Evolutionary conservation across 176 grass and related monocot genomes (phyloP).

Genomic region (Bonia amplexicaulis): DNA sequence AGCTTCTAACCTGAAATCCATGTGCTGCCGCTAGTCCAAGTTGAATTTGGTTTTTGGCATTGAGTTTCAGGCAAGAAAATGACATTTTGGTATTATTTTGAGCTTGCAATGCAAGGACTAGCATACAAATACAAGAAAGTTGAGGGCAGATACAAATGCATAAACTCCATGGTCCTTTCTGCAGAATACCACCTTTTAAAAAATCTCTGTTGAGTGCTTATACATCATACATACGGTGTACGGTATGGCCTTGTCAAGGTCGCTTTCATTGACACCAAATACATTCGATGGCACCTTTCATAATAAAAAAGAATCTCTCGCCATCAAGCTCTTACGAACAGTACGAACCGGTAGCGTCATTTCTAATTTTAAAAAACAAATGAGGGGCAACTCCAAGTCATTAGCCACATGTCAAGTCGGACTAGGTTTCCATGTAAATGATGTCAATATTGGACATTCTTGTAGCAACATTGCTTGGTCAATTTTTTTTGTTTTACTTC

Average conservation of each 20-base stretch:
- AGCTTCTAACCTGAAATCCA: slow-evolving; percentile 13
- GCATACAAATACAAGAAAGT: neutral
- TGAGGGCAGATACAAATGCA: neutral
- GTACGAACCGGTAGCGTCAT: neutral
- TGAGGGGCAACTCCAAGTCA: slow-evolving; percentile 6
- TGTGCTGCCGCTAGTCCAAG: neutral
- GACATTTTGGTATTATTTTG: neutral
- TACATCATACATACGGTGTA: slow-evolving; percentile 5
- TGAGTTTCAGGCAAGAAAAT: neutral
- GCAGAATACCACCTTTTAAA: neutral
- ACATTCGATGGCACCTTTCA: neutral
- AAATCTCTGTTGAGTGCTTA: neutral
- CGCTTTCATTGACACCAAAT: slow-evolving; percentile 20
- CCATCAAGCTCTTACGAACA: slow-evolving; percentile 17
- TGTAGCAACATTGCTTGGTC: neutral
- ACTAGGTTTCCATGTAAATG: slow-evolving; percentile 13
- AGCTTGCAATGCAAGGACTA: neutral
- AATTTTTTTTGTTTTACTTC: slow-evolving; percentile 4
- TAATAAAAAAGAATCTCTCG: slow-evolving; percentile 18
- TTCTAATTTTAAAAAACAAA: neutral
- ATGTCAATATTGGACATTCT: slow-evolving; percentile 18
- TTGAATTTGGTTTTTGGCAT: neutral
- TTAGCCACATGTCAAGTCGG: slow-evolving; percentile 11
- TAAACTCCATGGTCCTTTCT: neutral
- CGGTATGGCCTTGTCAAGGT: neutral